Base-by-base conservation (phyloP, 169 alveolate genomes). In the Cryptosporidium canis region DNA sequence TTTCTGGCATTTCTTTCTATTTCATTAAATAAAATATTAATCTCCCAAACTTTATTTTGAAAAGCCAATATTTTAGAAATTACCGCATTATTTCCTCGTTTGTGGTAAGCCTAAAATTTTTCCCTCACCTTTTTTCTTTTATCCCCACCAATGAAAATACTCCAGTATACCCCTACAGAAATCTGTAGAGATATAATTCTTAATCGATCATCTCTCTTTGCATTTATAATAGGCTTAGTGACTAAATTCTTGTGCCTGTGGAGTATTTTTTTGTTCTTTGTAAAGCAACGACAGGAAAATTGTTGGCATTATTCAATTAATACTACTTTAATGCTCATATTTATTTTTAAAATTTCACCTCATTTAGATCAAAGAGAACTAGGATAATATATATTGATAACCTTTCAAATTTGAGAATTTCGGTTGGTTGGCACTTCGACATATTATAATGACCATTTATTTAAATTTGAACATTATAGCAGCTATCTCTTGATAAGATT, bases 111-210 rank as follows among this genome's bases (percentile, higher is more conserved):
- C 3, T 21, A 6, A 67, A 31, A 16, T 14, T 55, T 51, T 67
- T 70, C 68, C 84, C 84, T 53, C 68, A 16, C 48, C 47, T 39
- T 70, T 70, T 70, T 70, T 70, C 47, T 31, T n/a, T 27, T 61
- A 61, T 61, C 68, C 68, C 68, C 68, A 61, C 68, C 47, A 18
- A n/a, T 61, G 41, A 61, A 61, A 33, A 61, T 51, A 18, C 8
- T 21, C 24, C 11, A 51, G 35, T 3, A 51, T n/a, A 6, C 63
- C 63, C 63, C 35, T 2, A 51, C 7, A 47, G 24, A 51, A 51
- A 18, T 51, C n/a, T 51, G n/a, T 1, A 4, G 1, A 21, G 9
- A 21, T 48, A 48, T n/a, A 48, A 18, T 51, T 51, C 0, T n/a
- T n/a, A 51, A 51, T 51, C 24, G 48, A 41, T 7, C 11, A 41